Percentiles rank a stretch among this genome's conserved stretches.
Evolutionary conservation across 352 stramenopile genomes (phyloP).

Genomic region (Hyaloperonospora arabidopsidis): DNA sequence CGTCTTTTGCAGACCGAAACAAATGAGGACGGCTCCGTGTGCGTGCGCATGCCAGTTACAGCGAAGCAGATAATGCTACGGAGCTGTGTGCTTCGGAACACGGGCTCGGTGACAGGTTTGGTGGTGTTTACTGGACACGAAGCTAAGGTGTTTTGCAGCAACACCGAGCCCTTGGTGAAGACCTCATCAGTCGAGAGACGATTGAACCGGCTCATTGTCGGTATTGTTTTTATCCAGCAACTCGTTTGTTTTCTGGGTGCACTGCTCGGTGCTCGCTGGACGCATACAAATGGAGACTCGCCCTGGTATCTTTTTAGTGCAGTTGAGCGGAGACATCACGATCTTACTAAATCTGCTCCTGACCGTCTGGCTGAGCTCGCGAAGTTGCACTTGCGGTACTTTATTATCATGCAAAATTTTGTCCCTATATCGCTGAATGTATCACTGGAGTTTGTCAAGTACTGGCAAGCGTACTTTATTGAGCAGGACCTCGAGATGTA

Average conservation of each 20-base stretch:
- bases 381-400: constrained; percentile 87
- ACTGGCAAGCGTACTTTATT: constrained; percentile 93
- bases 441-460: constrained; percentile 94
- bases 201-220: constrained; percentile 65
- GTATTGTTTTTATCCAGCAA: constrained; percentile 70
- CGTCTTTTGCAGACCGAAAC: constrained; percentile 25
- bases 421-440: constrained; percentile 98
- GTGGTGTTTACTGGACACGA: constrained; percentile 87
- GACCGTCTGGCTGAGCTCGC: constrained; percentile 55
- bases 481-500: constrained; percentile 89
- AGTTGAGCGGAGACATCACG: constrained; percentile 11
- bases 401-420: constrained; percentile 97
- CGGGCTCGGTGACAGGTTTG: constrained; percentile 66
- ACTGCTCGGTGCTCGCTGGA: constrained; percentile 60
- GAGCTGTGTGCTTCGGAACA: constrained; percentile 86
- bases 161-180: constrained; percentile 69
- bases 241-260: constrained; percentile 58
- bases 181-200: constrained; percentile 69
- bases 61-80: constrained; percentile 87
- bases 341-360: constrained; percentile 13
- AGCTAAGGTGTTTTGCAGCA: constrained; percentile 80
- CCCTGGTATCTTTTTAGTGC: constrained; percentile 60
- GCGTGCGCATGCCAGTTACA: constrained; percentile 52
- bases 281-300: constrained; percentile 45
- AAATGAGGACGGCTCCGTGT: constrained; percentile 27